A percentile compares a stretch with the other conserved stretches of the same genome.
phyloP scores from a whole-genome alignment of 2,329 filamentous ascomycete species.

The Annulohypoxylon truncatum region DNA sequence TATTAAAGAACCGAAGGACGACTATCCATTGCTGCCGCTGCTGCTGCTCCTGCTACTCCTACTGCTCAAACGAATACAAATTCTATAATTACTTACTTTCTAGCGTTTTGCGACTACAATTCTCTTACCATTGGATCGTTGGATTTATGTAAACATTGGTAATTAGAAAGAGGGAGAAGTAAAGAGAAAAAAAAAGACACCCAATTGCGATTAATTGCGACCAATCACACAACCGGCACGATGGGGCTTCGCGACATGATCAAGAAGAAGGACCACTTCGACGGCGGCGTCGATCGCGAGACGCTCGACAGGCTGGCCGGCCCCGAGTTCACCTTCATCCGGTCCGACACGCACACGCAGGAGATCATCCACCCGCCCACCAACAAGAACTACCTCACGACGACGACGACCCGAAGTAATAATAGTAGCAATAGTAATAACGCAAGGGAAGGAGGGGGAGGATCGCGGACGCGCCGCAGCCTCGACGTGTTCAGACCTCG shows the following conservation, averaged over 20 bases:
- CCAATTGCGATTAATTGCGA: not conserved
- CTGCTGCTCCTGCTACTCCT: conserved; percentile 14
- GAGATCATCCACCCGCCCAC: conserved; percentile 80
- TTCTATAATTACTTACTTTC: conserved; percentile 9
- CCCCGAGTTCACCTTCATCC: conserved; percentile 84
- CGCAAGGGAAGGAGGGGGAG: not conserved
- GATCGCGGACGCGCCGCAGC: conserved; percentile 53
- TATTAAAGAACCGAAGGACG: conserved; percentile 28
- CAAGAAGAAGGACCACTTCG: conserved; percentile 64
- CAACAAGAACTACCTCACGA: conserved; percentile 48
- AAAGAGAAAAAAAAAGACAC: not conserved
- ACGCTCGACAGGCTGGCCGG: conserved; percentile 54
- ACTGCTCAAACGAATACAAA: conserved; percentile 7
- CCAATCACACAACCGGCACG: not conserved
- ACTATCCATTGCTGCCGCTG: conserved; percentile 1
- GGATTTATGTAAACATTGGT: not conserved
- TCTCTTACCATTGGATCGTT: not conserved
- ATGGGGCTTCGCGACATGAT: conserved; percentile 67
- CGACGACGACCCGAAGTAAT: conserved; percentile 13
- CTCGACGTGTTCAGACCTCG: conserved; percentile 60
- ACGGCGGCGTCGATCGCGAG: conserved; percentile 52
- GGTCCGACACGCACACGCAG: conserved; percentile 83
- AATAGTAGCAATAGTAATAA: not conserved
- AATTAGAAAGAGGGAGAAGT: not conserved
- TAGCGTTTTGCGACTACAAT: not conserved